Conservation (phyloP, 1,139 yeast genomes). For the Yamadazyma blattariae region DNA sequence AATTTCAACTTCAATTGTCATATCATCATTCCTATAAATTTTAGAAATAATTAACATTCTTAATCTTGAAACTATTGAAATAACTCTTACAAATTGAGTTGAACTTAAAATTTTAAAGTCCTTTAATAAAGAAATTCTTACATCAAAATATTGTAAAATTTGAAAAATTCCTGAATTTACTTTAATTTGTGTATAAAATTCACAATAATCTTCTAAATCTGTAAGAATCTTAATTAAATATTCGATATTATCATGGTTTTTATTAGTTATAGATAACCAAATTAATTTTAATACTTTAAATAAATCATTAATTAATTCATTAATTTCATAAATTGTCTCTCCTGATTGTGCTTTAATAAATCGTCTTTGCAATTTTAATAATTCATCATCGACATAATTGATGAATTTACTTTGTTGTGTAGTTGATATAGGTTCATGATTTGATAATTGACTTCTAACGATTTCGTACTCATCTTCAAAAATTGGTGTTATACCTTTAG, state of each 20-base stretch:
- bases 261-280: constrained; percentile 49
- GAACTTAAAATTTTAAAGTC: constrained; percentile 20
- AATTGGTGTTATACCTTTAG: constrained; percentile 1
- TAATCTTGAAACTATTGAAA: constrained; percentile 46
- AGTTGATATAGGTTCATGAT: constrained; percentile 13
- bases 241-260: constrained; percentile 51
- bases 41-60: constrained; percentile 27
- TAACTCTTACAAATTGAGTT: constrained; percentile 47
- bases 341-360: constrained; percentile 61
- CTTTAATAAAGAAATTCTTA: constrained; percentile 9
- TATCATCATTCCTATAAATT: constrained; percentile 6
- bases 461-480: constrained; percentile 13
- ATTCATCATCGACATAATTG: constrained; percentile 56
- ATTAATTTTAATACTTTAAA: constrained; percentile 47
- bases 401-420: constrained; percentile 61
- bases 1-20: constrained; percentile 23
- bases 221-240: constrained; percentile 62
- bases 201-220: constrained; percentile 61
- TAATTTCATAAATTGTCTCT: constrained; percentile 28
- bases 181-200: constrained; percentile 29
- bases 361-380: constrained; percentile 57
- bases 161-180: constrained; percentile 9
- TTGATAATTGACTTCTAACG: constrained; percentile 3
- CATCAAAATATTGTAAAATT: constrained; percentile 13
- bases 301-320: constrained; percentile 44